Conservation (phyloP, 2,329 filamentous ascomycete genomes). For the Pseudogymnoascus sp. region DNA sequence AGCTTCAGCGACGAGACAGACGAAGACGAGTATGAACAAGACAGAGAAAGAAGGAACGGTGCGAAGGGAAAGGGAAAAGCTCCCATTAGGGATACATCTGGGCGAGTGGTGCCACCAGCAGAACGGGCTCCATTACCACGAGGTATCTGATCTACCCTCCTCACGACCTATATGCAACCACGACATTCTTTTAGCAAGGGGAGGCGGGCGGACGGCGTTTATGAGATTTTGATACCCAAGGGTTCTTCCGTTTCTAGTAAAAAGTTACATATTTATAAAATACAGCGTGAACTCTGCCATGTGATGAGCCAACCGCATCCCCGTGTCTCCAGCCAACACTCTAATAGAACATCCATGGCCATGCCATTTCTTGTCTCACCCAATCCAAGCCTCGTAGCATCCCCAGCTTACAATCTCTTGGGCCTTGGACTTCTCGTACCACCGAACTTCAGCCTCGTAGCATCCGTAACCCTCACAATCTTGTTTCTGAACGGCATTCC, state of each 20-base stretch:
- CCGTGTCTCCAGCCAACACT: background rate
- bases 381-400: background rate
- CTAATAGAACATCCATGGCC: background rate
- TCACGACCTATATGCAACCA: background rate
- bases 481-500: conserved; percentile 68
- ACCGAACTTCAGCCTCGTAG: conserved; percentile 90
- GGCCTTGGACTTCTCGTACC: conserved; percentile 80
- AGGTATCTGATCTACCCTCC: conserved; percentile 13
- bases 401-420: conserved; percentile 64
- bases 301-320: background rate
- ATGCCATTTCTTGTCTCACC: background rate
- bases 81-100: conserved; percentile 43
- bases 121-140: conserved; percentile 43
- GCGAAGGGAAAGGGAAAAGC: conserved; percentile 33
- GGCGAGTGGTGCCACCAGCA: conserved; percentile 45
- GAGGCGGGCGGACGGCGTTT: background rate
- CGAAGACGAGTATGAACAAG: conserved; percentile 40
- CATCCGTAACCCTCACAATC: conserved; percentile 76
- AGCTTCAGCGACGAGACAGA: conserved; percentile 25
- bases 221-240: conserved; percentile 12
- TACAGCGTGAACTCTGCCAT: conserved; percentile 7
- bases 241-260: conserved; percentile 7
- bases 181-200: background rate
- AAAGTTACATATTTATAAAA: conserved; percentile 10
- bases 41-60: conserved; percentile 38